Evolutionary conservation across 2,329 filamentous ascomycete species (phyloP).

Genomic region (Aureobasidium leucospermi): DNA sequence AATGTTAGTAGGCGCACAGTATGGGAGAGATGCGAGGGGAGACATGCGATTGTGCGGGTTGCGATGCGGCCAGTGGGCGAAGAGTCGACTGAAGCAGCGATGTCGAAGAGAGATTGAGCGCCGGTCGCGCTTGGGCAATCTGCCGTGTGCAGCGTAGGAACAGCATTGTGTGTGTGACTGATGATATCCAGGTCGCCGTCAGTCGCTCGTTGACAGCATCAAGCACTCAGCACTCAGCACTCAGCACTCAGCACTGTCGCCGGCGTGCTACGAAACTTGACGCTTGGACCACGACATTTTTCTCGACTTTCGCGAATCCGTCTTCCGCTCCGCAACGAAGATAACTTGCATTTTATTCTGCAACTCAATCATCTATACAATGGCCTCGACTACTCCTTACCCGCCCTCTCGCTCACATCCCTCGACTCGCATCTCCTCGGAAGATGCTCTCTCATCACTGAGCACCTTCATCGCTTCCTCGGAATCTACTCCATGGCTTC

Average conservation of each 20-base stretch:
- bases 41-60: slow-evolving; percentile 7
- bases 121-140: slow-evolving; percentile 6
- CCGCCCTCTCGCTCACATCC: slow-evolving; percentile 31
- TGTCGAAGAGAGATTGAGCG: slow-evolving; percentile 3
- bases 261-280: neutral
- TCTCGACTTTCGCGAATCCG: neutral
- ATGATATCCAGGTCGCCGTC: neutral
- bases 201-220: neutral
- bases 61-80: slow-evolving; percentile 10
- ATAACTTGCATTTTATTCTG: neutral
- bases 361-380: neutral
- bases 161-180: slow-evolving; percentile 14
- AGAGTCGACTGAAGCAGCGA: slow-evolving; percentile 7
- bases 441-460: slow-evolving; percentile 30
- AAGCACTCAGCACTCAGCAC: no score
- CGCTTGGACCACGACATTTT: slow-evolving; percentile 6
- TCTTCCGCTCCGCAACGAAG: neutral
- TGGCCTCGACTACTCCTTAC: slow-evolving; percentile 21
- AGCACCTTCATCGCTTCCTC: slow-evolving; percentile 35
- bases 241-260: neutral
- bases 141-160: slow-evolving; percentile 16
- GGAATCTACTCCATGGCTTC: slow-evolving; percentile 36
- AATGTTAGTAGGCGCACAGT: neutral
- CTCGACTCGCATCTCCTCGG: slow-evolving; percentile 27
- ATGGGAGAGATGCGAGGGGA: neutral